Conservation (phyloP, 805 yeast species). For the Yarrowia phangngaensis region DNA sequence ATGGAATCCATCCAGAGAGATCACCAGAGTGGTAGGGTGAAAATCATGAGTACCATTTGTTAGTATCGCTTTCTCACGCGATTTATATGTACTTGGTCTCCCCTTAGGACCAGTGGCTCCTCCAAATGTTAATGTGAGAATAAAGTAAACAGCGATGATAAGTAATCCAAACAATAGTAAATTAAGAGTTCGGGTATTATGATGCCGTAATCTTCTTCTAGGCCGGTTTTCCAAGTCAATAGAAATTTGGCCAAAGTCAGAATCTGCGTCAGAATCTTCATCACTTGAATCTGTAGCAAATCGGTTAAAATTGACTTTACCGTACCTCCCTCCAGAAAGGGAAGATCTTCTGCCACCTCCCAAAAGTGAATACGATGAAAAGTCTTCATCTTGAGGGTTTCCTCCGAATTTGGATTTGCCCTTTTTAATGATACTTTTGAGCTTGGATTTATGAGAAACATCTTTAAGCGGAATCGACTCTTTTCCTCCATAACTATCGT, state of each 20-base stretch:
- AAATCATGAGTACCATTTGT: constrained; percentile 65
- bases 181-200: constrained; percentile 6
- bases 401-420: constrained; percentile 25
- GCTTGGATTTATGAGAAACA: constrained; percentile 8
- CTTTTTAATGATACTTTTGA: constrained; percentile 22
- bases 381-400: constrained; percentile 8
- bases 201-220: constrained; percentile 2
- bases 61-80: constrained; percentile 2
- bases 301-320: constrained; percentile 17
- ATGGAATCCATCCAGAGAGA: constrained; percentile 86
- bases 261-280: constrained; percentile 8
- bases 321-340: constrained; percentile 9
- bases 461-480: constrained; percentile 15
- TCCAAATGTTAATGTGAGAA: constrained; percentile 5
- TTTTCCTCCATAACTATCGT: constrained; percentile 1
- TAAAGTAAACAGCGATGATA: constrained; percentile 19
- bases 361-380: constrained; percentile 6
- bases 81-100: constrained; percentile 15
- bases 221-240: constrained; percentile 21
- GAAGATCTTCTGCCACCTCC: constrained; percentile 15
- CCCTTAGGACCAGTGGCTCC: constrained; percentile 14
- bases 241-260: constrained; percentile 23
- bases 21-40: constrained; percentile 72
- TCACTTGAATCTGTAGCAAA: constrained; percentile 14
- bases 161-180: constrained; percentile 8